These are phyloP conservation scores for Hemileccinum impolitum DNA, from an alignment of 768 basidiomycete species.

Conservation along the genomic window DNA sequence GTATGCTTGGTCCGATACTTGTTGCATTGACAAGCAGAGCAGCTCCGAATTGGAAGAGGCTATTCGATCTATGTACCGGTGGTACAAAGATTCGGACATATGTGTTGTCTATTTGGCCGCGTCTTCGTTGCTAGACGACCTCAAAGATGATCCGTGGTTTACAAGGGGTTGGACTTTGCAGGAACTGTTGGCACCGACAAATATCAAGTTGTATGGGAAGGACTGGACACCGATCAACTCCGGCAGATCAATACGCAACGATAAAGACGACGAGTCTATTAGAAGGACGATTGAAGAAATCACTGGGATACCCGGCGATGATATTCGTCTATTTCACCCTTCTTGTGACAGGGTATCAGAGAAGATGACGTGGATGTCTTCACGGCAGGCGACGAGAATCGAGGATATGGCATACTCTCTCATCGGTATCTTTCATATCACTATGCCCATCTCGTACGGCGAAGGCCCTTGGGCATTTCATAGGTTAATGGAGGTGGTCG, in stretches of 20 bases:
- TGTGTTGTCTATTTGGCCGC: neutral
- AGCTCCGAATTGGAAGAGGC: slow-evolving; percentile 7
- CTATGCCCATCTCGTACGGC: slow-evolving; percentile 4
- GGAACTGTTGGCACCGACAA: neutral
- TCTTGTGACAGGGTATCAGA: slow-evolving; percentile 1
- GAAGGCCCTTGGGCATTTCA: slow-evolving; percentile 1
- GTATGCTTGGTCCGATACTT: slow-evolving; percentile 6
- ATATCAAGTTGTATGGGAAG: slow-evolving; percentile 1
- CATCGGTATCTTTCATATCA: slow-evolving; percentile 3
- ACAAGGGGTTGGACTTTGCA: slow-evolving; percentile 5
- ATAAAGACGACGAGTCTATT: neutral
- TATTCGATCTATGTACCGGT: slow-evolving; percentile 7
- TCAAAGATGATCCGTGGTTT: slow-evolving; percentile 3
- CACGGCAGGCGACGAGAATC: neutral
- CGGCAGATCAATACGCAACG: neutral
- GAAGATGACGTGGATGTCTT: slow-evolving; percentile 6
- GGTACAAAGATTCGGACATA: slow-evolving; percentile 2
- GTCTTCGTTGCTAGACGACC: slow-evolving; percentile 1
- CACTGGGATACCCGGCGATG: neutral
- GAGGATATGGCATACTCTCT: slow-evolving; percentile 6
- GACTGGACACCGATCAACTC: slow-evolving; percentile 2
- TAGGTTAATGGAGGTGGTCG: neutral
- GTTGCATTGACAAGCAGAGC: slow-evolving; percentile 7
- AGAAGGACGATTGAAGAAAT: neutral
- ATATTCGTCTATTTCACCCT: neutral